Conservation (phyloP, 306 rosid species). For the Trifolium fragiferum region DNA sequence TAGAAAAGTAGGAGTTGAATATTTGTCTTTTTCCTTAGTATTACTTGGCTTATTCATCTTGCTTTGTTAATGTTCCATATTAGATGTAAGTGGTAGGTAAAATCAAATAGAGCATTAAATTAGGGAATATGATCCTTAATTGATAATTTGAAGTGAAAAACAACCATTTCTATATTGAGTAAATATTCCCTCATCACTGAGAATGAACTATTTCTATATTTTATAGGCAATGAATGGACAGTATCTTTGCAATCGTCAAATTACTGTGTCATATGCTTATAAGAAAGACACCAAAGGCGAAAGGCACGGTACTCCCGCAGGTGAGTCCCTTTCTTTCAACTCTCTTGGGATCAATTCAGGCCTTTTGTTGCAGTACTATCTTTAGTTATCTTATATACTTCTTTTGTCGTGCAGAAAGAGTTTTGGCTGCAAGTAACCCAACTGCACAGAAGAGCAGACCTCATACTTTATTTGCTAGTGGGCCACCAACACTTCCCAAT, state of each 20-base stretch:
- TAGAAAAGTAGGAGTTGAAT: slow-evolving; percentile 4
- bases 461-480: slow-evolving; percentile 91
- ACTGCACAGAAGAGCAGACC: slow-evolving; percentile 85
- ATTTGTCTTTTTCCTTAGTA: not conserved
- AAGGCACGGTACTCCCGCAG: slow-evolving; percentile 98
- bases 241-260: slow-evolving; percentile 97
- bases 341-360: slow-evolving; percentile 1
- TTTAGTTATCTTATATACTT: slow-evolving; percentile 20
- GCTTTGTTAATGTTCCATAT: not conserved
- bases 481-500: slow-evolving; percentile 82
- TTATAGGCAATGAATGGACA: slow-evolving; percentile 96
- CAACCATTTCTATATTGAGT: not conserved
- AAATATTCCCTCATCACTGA: slow-evolving; percentile 9
- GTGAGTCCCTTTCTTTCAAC: slow-evolving; percentile 52
- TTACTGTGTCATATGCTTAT: slow-evolving; percentile 96
- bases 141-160: not conserved
- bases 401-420: slow-evolving; percentile 72
- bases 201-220: slow-evolving; percentile 23
- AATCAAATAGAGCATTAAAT: slow-evolving; percentile 7
- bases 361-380: not conserved
- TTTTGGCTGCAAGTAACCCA: slow-evolving; percentile 97
- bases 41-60: not conserved
- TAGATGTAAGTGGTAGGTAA: not conserved
- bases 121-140: slow-evolving; percentile 1
- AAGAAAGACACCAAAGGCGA: slow-evolving; percentile 99